phyloP scores from a whole-genome alignment of 2,329 filamentous ascomycete species.

The Sordariomycetes sp. region DNA sequence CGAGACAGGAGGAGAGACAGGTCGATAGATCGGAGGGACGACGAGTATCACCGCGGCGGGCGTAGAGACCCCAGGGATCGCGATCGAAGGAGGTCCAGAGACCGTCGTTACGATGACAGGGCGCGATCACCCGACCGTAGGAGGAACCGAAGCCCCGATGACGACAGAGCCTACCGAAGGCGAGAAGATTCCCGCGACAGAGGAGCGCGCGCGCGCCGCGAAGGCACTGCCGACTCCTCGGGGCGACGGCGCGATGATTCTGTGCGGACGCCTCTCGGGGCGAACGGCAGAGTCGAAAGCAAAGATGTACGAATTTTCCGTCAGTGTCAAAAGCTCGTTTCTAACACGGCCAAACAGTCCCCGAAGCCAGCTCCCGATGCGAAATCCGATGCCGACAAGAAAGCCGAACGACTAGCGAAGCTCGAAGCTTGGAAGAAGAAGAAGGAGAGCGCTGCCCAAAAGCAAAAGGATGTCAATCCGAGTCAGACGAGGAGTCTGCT shows the following conservation, averaged over 20 bases:
- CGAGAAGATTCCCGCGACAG: slow-evolving; percentile 68
- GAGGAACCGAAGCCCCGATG: slow-evolving; percentile 56
- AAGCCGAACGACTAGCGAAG: slow-evolving; percentile 71
- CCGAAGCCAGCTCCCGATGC: slow-evolving; percentile 37
- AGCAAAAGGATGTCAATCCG: slow-evolving; percentile 58
- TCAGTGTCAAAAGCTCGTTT: too few species aligned
- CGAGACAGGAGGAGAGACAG: slow-evolving; percentile 59
- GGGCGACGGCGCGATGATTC: slow-evolving; percentile 58
- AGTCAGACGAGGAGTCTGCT: slow-evolving; percentile 58
- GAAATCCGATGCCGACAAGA: slow-evolving; percentile 61
- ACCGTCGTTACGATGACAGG: slow-evolving; percentile 43
- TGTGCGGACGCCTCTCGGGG: slow-evolving; percentile 38
- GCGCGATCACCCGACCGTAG: slow-evolving; percentile 45
- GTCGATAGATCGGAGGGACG: slow-evolving; percentile 58
- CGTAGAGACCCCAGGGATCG: slow-evolving; percentile 44
- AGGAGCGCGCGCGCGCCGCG: slow-evolving; percentile 52
- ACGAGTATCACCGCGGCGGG: slow-evolving; percentile 52
- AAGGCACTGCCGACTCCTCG: slow-evolving; percentile 63
- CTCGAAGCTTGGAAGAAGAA: slow-evolving; percentile 90
- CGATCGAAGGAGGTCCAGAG: slow-evolving; percentile 58
- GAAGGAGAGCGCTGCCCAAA: slow-evolving; percentile 66
- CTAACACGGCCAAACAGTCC: too few species aligned
- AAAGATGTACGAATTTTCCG: too few species aligned
- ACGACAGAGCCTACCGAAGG: slow-evolving; percentile 54
- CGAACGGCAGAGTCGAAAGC: slow-evolving; percentile 39